phyloP scores from a whole-genome alignment of 129 eudicot species.

The Tagetes erecta region DNA sequence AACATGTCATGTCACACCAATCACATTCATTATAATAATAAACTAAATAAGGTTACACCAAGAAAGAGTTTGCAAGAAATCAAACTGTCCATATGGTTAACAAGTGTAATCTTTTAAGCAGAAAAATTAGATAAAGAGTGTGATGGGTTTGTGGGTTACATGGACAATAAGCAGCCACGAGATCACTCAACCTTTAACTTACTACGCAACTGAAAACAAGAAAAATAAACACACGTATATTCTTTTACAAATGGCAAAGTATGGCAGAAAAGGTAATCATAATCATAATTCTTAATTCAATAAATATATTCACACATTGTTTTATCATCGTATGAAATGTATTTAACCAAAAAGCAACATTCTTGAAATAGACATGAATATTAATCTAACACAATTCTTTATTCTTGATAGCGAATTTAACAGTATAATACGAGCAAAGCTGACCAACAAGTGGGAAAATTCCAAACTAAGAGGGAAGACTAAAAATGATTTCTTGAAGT shows the following conservation, averaged over 20 bases:
- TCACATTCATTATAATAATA: background rate
- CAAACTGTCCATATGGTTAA: constrained; percentile 18
- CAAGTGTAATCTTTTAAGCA: constrained; percentile 24
- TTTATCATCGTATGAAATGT: constrained; percentile 9
- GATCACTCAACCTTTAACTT: constrained; percentile 20
- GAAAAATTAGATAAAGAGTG: background rate
- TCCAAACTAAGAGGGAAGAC: constrained; percentile 23
- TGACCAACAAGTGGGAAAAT: constrained; percentile 20
- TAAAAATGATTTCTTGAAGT: constrained; percentile 20
- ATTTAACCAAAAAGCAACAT: background rate
- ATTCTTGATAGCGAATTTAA: constrained; percentile 25
- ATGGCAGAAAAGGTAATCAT: constrained; percentile 17
- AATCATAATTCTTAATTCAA: background rate
- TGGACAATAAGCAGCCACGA: constrained; percentile 11
- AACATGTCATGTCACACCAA: background rate
- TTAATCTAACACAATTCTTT: constrained; percentile 26
- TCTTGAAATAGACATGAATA: constrained; percentile 30
- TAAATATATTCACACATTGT: constrained; percentile 12
- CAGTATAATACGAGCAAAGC: constrained; percentile 12
- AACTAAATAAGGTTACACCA: background rate
- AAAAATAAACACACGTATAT: constrained; percentile 14
- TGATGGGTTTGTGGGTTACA: background rate
- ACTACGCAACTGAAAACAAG: constrained; percentile 4
- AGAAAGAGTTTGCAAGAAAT: constrained; percentile 19
- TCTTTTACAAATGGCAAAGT: constrained; percentile 18